Evolutionary conservation across 2,329 filamentous ascomycete species (phyloP).

Genomic region (Penicillium occitanis): DNA sequence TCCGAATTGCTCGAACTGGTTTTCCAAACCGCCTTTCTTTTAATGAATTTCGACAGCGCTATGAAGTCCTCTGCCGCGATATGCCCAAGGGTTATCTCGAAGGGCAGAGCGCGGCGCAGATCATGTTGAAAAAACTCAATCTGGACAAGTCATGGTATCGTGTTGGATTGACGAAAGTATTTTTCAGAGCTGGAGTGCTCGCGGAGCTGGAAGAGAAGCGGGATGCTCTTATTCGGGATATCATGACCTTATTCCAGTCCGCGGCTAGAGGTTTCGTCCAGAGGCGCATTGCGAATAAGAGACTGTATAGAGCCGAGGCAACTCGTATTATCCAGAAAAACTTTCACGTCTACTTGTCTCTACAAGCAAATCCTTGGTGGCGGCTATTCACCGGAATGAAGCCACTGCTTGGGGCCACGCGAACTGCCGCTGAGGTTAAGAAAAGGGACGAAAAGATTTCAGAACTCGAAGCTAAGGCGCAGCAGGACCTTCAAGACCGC

Average conservation of each 20-base stretch:
- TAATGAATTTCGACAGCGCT: slow-evolving; percentile 89
- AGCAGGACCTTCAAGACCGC: slow-evolving; percentile 69
- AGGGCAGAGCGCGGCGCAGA: slow-evolving; percentile 76
- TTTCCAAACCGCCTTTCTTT: slow-evolving; percentile 94
- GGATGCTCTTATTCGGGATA: slow-evolving; percentile 86
- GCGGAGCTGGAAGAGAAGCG: slow-evolving; percentile 96
- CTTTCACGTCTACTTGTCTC: slow-evolving; percentile 84
- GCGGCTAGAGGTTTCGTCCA: slow-evolving; percentile 87
- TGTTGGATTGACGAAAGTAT: slow-evolving; percentile 94
- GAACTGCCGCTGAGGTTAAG: slow-evolving; percentile 90
- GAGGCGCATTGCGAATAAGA: slow-evolving; percentile 84
- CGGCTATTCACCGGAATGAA: slow-evolving; percentile 92
- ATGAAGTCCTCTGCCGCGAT: slow-evolving; percentile 85
- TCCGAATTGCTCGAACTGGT: slow-evolving; percentile 92
- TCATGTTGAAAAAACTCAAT: slow-evolving; percentile 86
- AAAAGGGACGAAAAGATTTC: slow-evolving; percentile 92
- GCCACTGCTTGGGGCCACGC: slow-evolving; percentile 85
- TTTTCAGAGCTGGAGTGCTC: slow-evolving; percentile 93
- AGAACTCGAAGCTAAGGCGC: slow-evolving; percentile 79
- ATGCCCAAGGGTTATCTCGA: slow-evolving; percentile 91
- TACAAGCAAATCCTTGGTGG: slow-evolving; percentile 97
- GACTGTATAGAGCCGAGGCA: slow-evolving; percentile 89
- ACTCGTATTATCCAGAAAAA: slow-evolving; percentile 93
- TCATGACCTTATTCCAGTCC: slow-evolving; percentile 91
- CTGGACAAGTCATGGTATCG: slow-evolving; percentile 85